Percentiles rank a stretch among this genome's conserved stretches.
Evolutionary conservation across 805 yeast species (phyloP).

Genomic region (Nakazawaea populi): DNA sequence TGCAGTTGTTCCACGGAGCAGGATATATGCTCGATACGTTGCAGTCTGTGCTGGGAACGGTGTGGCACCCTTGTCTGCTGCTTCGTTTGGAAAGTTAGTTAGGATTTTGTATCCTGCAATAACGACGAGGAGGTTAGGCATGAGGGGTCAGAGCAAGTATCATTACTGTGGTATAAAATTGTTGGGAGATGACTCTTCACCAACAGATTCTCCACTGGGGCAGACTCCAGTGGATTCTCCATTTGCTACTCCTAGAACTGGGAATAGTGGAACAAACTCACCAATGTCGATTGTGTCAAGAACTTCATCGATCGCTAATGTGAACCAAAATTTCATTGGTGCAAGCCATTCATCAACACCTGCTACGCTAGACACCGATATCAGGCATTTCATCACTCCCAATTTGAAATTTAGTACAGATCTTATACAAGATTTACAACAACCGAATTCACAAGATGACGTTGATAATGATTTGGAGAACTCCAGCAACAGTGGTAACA

Average conservation of each 20-base stretch:
- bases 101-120: slow-evolving; percentile 58
- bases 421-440: slow-evolving; percentile 1
- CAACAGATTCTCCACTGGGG: slow-evolving; percentile 13
- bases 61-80: slow-evolving; percentile 61
- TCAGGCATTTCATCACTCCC: slow-evolving; percentile 1
- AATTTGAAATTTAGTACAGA: slow-evolving; percentile 2
- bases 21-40: slow-evolving; percentile 64
- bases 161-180: slow-evolving; percentile 75
- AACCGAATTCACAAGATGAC: not conserved
- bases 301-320: slow-evolving; percentile 7
- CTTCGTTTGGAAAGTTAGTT: slow-evolving; percentile 73
- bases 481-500: too few relatives aligned
- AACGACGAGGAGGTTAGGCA: slow-evolving; percentile 74
- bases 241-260: slow-evolving; percentile 4
- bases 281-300: slow-evolving; percentile 11
- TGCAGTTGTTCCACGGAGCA: slow-evolving; percentile 57
- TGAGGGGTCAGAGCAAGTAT: slow-evolving; percentile 76
- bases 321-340: slow-evolving; percentile 3
- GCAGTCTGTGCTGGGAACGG: slow-evolving; percentile 47
- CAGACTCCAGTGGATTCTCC: slow-evolving; percentile 7
- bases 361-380: slow-evolving; percentile 1
- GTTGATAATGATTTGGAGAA: not conserved
- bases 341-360: slow-evolving; percentile 6
- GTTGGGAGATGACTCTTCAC: slow-evolving; percentile 25
- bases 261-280: slow-evolving; percentile 5